phyloP scores from a whole-genome alignment of 208 protist species.

The Crithidia thermophila region DNA sequence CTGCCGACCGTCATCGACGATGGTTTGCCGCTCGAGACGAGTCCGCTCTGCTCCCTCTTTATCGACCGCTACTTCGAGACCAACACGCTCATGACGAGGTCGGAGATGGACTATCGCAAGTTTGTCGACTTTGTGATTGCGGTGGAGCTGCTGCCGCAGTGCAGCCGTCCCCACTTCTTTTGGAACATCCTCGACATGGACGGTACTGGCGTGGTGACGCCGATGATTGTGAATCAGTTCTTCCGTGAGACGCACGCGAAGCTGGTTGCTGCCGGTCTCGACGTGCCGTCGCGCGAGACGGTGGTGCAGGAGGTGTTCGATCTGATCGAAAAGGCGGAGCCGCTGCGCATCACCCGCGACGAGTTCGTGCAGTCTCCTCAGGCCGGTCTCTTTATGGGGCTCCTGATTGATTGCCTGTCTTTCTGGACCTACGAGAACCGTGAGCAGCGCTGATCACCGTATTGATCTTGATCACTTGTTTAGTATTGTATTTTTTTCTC shows the following conservation, averaged over 20 bases:
- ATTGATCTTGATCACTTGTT: neutral
- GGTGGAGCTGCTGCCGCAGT: slow-evolving; percentile 82
- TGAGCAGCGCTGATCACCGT: slow-evolving; percentile 41
- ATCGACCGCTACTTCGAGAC: slow-evolving; percentile 93
- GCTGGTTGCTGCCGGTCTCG: slow-evolving; percentile 61
- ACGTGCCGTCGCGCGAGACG: slow-evolving; percentile 68
- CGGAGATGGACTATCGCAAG: slow-evolving; percentile 92
- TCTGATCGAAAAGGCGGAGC: slow-evolving; percentile 82
- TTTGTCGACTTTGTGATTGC: slow-evolving; percentile 95
- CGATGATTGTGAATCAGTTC: slow-evolving; percentile 84
- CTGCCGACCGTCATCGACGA: slow-evolving; percentile 87
- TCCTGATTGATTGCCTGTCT: slow-evolving; percentile 90
- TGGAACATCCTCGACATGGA: slow-evolving; percentile 91
- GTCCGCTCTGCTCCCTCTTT: slow-evolving; percentile 83
- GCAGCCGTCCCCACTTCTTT: slow-evolving; percentile 80
- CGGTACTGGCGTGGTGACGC: slow-evolving; percentile 64
- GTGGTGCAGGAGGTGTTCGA: slow-evolving; percentile 93
- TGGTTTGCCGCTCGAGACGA: slow-evolving; percentile 67
- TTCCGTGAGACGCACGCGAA: slow-evolving; percentile 90
- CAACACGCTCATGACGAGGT: slow-evolving; percentile 80
- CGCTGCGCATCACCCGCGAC: slow-evolving; percentile 81
- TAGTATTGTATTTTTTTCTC: neutral
- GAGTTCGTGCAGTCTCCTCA: slow-evolving; percentile 83
- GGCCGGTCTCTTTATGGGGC: slow-evolving; percentile 80
- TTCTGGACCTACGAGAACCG: slow-evolving; percentile 93